phyloP scores from a whole-genome alignment of 2,329 filamentous ascomycete genomes.

The Podosphaera xanthii region DNA sequence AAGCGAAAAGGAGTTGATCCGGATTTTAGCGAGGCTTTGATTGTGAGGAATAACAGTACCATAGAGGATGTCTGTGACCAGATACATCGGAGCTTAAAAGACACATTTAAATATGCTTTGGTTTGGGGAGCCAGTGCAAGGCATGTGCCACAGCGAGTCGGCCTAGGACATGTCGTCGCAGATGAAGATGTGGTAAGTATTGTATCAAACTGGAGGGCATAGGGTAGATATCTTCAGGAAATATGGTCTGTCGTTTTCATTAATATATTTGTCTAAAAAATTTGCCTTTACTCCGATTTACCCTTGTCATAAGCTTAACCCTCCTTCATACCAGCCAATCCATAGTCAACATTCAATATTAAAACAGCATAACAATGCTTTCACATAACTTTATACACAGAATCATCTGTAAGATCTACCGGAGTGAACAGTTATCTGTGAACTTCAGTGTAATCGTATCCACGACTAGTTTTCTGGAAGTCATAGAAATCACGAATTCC shows the following conservation, averaged over 20 bases:
- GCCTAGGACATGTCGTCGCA: conserved; percentile 55
- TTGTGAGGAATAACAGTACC: conserved; percentile 67
- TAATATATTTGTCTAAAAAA: not conserved
- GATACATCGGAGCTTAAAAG: conserved; percentile 83
- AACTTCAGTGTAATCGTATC: too few relatives aligned
- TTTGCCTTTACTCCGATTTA: not conserved
- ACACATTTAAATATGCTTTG: conserved; percentile 95
- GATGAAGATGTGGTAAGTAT: conserved; percentile 50
- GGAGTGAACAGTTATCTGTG: too few relatives aligned
- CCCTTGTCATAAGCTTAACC: not conserved
- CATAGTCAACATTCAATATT: not conserved
- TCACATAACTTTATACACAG: not conserved
- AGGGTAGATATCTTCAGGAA: conserved; percentile 4
- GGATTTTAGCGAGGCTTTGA: conserved; percentile 74
- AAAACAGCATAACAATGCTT: not conserved
- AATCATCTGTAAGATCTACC: not conserved
- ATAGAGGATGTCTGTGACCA: conserved; percentile 96
- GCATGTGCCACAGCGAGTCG: conserved; percentile 84
- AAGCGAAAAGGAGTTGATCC: conserved; percentile 88
- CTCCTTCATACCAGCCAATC: not conserved
- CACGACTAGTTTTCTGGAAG: too few relatives aligned
- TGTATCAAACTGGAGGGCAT: conserved; percentile 40
- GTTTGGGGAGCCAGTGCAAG: conserved; percentile 95
- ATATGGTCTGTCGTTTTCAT: not conserved
- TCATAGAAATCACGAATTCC: too few relatives aligned